Base-by-base conservation (phyloP, 805 yeast species). In the Hanseniaspora osmophila region DNA sequence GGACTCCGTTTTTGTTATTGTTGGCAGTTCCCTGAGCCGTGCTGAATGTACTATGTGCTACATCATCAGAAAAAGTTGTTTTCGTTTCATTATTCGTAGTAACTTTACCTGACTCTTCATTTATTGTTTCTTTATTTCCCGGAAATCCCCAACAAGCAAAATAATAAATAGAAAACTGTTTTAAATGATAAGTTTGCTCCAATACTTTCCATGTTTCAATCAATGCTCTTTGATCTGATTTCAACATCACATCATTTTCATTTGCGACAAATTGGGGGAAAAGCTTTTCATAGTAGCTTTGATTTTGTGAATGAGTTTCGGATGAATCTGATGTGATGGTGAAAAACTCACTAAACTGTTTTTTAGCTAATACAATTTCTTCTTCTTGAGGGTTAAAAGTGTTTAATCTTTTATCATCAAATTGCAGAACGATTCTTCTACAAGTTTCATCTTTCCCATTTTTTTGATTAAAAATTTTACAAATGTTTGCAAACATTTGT, bases 11-110 rank as follows among this genome's bases (percentile, higher is more conserved):
- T 32, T 42, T 29, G 15, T 42, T 42, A 2, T 32, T 35, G 11
- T 30, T 17, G 10, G 49, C 13, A 35, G 56, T 47, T 1, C 43
- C 43, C n/a, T 41, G 33, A 0, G 55, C 33, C 7, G 56, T 50
- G 16, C 48, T 44, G 30, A 44, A 47, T 29, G 52, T 55, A 30
- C 53, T 48, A 33, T 46, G 46, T 6, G 53, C 51, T 12, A 62
- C 45, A n/a, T 53, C 45, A 1, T 16, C 43, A 57, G 60, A 55
- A 2, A 5, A 10, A 4, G 9, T 33, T 4, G n/a, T 15, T 7
- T 22, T 22, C 27, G 7, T 22, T 22, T 22, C 27, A n/a, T 32
- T 32, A 32, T 4, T 32, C 13, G 35, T 12, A n/a, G 10, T 32
- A 32, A 9, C 35, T 12, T 4, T 32, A 32, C 15, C 15, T 6